phyloP scores from a whole-genome alignment of 768 basidiomycete genomes.

The Sutorius australiensis region DNA sequence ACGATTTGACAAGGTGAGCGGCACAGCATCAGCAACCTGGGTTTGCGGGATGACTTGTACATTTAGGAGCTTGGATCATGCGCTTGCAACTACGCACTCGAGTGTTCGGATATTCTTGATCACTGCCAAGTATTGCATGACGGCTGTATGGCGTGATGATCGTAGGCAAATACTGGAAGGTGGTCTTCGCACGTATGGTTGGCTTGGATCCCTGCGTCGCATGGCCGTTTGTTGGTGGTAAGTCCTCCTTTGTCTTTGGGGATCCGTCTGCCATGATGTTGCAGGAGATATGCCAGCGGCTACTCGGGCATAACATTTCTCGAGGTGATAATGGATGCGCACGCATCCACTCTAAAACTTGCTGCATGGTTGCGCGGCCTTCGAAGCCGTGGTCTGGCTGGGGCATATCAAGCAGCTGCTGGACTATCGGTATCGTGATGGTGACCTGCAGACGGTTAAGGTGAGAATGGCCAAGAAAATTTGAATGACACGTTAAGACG shows the following conservation, averaged over 20 bases:
- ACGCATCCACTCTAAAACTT: slow-evolving; percentile 51
- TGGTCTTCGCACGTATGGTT: slow-evolving; percentile 46
- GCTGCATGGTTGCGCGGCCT: slow-evolving; percentile 67
- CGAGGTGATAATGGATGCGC: slow-evolving; percentile 62
- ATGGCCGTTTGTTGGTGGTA: slow-evolving; percentile 73
- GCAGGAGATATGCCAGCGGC: slow-evolving; percentile 56
- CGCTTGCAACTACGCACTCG: slow-evolving; percentile 84
- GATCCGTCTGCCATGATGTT: slow-evolving; percentile 3
- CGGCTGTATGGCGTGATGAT: slow-evolving; percentile 76
- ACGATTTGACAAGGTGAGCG: slow-evolving; percentile 73
- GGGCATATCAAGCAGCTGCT: slow-evolving; percentile 69
- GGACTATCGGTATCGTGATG: slow-evolving; percentile 44
- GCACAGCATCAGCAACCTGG: not conserved
- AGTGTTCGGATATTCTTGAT: slow-evolving; percentile 88
- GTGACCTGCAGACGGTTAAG: not conserved
- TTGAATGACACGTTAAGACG: not conserved
- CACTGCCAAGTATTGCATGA: slow-evolving; percentile 82
- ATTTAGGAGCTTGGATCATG: slow-evolving; percentile 71
- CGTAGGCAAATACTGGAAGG: slow-evolving; percentile 45
- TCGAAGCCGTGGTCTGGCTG: slow-evolving; percentile 52
- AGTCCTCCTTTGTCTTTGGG: slow-evolving; percentile 23
- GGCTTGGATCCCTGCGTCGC: slow-evolving; percentile 45
- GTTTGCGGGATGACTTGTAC: not conserved
- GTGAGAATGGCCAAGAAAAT: not conserved
- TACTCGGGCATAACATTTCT: slow-evolving; percentile 49